Conservation (phyloP, 768 basidiomycete genomes). For the Termitomyces sp. region DNA sequence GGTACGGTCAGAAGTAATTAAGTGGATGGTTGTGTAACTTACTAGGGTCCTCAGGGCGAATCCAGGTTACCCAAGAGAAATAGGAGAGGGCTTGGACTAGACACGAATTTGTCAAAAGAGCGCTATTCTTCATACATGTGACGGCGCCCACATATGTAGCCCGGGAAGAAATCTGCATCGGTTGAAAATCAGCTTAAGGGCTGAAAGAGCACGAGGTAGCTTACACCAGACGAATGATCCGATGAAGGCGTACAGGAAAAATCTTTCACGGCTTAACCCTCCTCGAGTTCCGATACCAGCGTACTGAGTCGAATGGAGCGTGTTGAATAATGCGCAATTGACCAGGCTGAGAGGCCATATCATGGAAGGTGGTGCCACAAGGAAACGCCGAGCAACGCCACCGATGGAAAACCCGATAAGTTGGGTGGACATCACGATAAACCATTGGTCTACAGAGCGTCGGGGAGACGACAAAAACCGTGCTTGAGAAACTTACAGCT, state of each 20-base stretch:
- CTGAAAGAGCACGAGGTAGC: constrained; percentile 11
- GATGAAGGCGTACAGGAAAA: constrained; percentile 58
- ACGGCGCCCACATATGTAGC: constrained; percentile 31
- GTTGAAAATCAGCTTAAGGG: constrained; percentile 21
- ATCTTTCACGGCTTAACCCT: constrained; percentile 63
- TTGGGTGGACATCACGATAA: constrained; percentile 62
- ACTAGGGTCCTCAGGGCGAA: constrained; percentile 42
- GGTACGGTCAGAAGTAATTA: not conserved
- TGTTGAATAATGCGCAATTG: constrained; percentile 70
- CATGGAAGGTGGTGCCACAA: constrained; percentile 58
- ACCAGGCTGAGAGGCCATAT: constrained; percentile 72
- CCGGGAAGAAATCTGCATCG: constrained; percentile 29
- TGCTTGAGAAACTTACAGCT: constrained; percentile 33
- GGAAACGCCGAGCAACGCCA: constrained; percentile 65
- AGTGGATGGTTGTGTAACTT: constrained; percentile 12
- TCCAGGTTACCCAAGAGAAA: constrained; percentile 58
- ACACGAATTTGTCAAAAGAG: not conserved
- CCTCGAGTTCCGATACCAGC: constrained; percentile 54
- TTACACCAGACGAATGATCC: constrained; percentile 56
- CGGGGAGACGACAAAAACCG: not conserved
- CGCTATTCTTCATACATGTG: not conserved
- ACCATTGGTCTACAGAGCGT: constrained; percentile 51
- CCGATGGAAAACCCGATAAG: constrained; percentile 77
- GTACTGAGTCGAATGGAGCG: constrained; percentile 64
- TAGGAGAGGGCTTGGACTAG: constrained; percentile 45